A percentile compares a stretch with the other conserved stretches of the same genome.
These are phyloP conservation scores for Spencermartinsiella europaea DNA, from an alignment of 805 yeast species.

Conservation along the genomic window DNA sequence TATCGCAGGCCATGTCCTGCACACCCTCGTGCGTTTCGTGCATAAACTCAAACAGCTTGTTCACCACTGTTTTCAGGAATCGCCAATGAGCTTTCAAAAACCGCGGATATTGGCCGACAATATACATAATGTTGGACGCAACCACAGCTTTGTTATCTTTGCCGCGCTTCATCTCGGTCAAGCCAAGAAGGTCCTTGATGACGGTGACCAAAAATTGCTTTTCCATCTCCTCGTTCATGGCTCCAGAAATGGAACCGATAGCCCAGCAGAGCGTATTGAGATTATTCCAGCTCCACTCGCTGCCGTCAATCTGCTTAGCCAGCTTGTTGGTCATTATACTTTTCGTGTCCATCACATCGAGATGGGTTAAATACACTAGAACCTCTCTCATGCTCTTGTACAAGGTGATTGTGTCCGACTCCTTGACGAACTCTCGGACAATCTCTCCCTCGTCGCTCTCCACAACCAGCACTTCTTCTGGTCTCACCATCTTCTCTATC, in stretches of 20 bases:
- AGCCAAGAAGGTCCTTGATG: slow-evolving; percentile 81
- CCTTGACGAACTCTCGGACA: slow-evolving; percentile 94
- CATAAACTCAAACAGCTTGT: slow-evolving; percentile 96
- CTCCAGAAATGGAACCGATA: slow-evolving; percentile 96
- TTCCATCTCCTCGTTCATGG: slow-evolving; percentile 98
- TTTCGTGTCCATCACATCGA: slow-evolving; percentile 92
- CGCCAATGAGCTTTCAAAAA: slow-evolving; percentile 98
- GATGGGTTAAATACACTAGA: slow-evolving; percentile 88
- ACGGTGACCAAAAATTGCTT: slow-evolving; percentile 89
- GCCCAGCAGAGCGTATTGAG: slow-evolving; percentile 99
- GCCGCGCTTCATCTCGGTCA: slow-evolving; percentile 95
- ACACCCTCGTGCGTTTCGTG: slow-evolving; percentile 99
- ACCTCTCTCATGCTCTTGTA: slow-evolving; percentile 96
- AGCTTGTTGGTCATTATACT: slow-evolving; percentile 88
- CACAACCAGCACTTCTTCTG: slow-evolving; percentile 94
- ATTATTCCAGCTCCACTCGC: slow-evolving; percentile 99
- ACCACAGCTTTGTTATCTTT: slow-evolving; percentile 98
- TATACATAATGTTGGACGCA: slow-evolving; percentile 99
- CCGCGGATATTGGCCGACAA: slow-evolving; percentile 98
- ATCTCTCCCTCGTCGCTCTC: slow-evolving; percentile 99
- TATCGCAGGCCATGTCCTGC: slow-evolving; percentile 99
- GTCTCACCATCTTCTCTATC: slow-evolving; percentile 96
- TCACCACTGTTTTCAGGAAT: slow-evolving; percentile 90
- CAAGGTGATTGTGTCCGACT: slow-evolving; percentile 91
- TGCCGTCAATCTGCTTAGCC: slow-evolving; percentile 88